phyloP scores from a whole-genome alignment of 352 stramenopile genomes.

The Pelagophyceae sp. region DNA sequence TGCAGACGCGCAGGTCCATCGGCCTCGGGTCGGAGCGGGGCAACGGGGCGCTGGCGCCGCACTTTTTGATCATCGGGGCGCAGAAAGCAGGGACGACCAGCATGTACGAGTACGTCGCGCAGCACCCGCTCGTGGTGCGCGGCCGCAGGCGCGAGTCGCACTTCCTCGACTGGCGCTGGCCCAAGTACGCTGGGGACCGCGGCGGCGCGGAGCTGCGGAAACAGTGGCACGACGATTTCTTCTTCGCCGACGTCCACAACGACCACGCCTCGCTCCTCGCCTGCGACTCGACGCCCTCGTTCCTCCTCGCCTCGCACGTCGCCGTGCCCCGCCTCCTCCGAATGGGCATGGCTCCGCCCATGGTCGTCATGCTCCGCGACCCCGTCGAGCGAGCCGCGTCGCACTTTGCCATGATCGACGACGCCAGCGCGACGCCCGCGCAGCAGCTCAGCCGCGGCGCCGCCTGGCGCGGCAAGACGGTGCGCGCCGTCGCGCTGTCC shows the following conservation, averaged over 20 bases:
- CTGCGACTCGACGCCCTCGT: slow-evolving; percentile 58
- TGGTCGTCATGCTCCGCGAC: slow-evolving; percentile 84
- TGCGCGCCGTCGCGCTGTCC: not conserved
- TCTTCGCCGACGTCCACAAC: slow-evolving; percentile 43
- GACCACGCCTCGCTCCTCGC: slow-evolving; percentile 75
- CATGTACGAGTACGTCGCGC: slow-evolving; percentile 92
- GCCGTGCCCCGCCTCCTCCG: slow-evolving; percentile 57
- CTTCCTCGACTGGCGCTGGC: slow-evolving; percentile 96
- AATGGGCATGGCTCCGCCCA: slow-evolving; percentile 49
- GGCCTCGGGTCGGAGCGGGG: slow-evolving; percentile 73
- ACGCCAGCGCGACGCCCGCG: slow-evolving; percentile 54
- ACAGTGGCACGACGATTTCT: slow-evolving; percentile 46
- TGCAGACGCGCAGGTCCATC: slow-evolving; percentile 88
- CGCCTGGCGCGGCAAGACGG: slow-evolving; percentile 8
- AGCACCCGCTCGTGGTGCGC: slow-evolving; percentile 84
- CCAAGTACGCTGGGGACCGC: slow-evolving; percentile 40
- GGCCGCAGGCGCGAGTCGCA: slow-evolving; percentile 86
- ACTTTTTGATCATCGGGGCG: slow-evolving; percentile 87
- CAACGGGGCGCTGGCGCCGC: slow-evolving; percentile 56
- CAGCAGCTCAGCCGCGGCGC: slow-evolving; percentile 65
- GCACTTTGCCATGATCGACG: slow-evolving; percentile 84
- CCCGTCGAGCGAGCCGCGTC: slow-evolving; percentile 76
- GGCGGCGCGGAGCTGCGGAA: slow-evolving; percentile 27
- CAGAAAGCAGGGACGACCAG: slow-evolving; percentile 91
- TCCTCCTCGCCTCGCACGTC: slow-evolving; percentile 50